Base-by-base conservation (phyloP, 2,329 filamentous ascomycete genomes). In the Fusarium compactum region DNA sequence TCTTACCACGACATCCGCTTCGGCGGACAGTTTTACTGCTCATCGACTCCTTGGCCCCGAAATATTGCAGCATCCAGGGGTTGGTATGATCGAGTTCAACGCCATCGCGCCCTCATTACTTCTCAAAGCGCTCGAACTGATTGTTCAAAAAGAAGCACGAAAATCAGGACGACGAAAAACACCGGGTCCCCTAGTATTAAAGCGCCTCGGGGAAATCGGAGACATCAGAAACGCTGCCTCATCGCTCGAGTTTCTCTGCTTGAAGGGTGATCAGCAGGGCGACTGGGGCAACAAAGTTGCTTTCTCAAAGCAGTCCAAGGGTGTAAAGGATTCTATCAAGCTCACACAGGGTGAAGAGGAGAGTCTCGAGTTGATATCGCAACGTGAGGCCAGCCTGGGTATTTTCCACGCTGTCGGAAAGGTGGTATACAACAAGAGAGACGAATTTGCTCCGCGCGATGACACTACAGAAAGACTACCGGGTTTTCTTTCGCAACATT, bases 361-460 rank as follows among this genome's bases (percentile, higher is more conserved):
- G 68, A 95, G 90, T 8, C 80, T 98, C 12, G 89, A 94, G 76
- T 83, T 96, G 63, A 88, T 98, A 24, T 94, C 92, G 1, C 93
- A 95, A 76, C 89, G 96, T 59, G 96, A 98, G 81, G 91, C 92
- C 18, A 97, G 91, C 68, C 84, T 99, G 5, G 96, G 95, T 3
- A 94, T 99, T 53, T 99, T 99, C 76, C 96, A 99, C 78, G 94
- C 96, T 1, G 92, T 98, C 15, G 96, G 95, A 6, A 98, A 96
- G 78, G 93, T 99, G 4, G 91, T 98, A 1, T 97, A 98, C 82
- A 99, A 99, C 82, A 99, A 98, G 78, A 88, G 96, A 47, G 87
- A 92, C 24, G 89, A 91, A 29, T 78, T 66, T 47, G 79, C 80
- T 6, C 80, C 85, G 15, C 72, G 78, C 11, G 77, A 77, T 11